Base-by-base conservation (phyloP, 495 filamentous ascomycete genomes). In the Saxispiralis lemnorum region DNA sequence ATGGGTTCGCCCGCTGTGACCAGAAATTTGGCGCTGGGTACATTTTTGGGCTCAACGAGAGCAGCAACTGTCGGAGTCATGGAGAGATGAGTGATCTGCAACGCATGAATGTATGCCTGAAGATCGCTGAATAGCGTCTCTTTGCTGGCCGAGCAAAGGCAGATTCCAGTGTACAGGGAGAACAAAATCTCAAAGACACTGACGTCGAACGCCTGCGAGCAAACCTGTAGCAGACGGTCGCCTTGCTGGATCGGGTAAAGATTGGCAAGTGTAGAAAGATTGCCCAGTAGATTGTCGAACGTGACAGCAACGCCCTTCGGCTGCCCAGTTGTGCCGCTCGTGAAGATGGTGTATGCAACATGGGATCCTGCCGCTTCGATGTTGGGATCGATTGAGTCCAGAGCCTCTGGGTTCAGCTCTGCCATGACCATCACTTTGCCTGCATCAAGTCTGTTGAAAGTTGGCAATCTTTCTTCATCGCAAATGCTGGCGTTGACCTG, bases 171-270 rank as follows among this genome's bases (percentile, higher is more conserved):
- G 16, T 17, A 32, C 6, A 48, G 14, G 9, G 82, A 59, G 46
- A 81, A 84, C 52, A 87, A 83, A 13, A 84, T 78, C 48, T 86
- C 83, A 49, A 84, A 83, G 1, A 88, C 77, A 1, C 79, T 83
- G 14, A 83, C 70, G 54, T 83, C 77, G 52, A 83, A 87, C 13
- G 73, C 74, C 53, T 80, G 74, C 0, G 77, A 80, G 49, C 75
- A 83, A 7, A 78, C 72, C 52, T 85, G 81, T 2, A 92, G 58
- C 17, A 86, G 58, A 21, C 70, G 67, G 0, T 73, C 65, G 4
- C 55, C 54, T 2, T 53, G 43, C 0, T 51, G 43, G 0, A 61
- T 56, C 1, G 77, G 73, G 55, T 85, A 88, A 1, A 78, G 61
- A 7, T 63, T 58, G 6, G 63, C 58, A 11, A 88, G 60, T 6